These are phyloP conservation scores for Purpureocillium takamizusanense DNA, from an alignment of 2,329 filamentous ascomycete genomes.

Conservation along the genomic window DNA sequence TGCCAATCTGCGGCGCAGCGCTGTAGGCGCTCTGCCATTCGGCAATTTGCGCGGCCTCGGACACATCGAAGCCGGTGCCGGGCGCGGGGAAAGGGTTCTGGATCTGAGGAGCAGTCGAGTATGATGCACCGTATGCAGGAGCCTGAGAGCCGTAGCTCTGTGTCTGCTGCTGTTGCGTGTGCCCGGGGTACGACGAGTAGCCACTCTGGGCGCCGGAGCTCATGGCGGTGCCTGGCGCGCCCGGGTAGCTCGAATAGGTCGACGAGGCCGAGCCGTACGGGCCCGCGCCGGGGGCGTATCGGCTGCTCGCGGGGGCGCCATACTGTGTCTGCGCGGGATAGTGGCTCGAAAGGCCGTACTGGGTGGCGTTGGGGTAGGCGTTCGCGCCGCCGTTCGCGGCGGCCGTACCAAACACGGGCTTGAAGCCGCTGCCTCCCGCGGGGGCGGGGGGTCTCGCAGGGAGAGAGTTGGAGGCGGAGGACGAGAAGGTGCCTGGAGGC, in stretches of 20 bases:
- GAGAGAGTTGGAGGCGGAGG: conserved; percentile 32
- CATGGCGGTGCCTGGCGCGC: conserved; percentile 21
- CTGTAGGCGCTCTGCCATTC: conserved; percentile 92
- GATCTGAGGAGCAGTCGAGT: conserved; percentile 57
- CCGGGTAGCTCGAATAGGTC: conserved; percentile 19
- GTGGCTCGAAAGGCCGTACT: neutral
- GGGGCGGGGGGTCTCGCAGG: conserved; percentile 68
- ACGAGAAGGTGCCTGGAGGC: conserved; percentile 56
- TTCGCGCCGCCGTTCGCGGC: neutral
- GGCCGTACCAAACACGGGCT: conserved; percentile 36
- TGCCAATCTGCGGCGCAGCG: conserved; percentile 19
- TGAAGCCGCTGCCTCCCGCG: conserved; percentile 24
- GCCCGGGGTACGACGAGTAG: conserved; percentile 12
- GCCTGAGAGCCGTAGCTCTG: conserved; percentile 17
- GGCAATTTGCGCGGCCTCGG: conserved; percentile 84
- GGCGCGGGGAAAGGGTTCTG: conserved; percentile 73
- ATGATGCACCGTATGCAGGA: conserved; percentile 27
- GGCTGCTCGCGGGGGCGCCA: neutral
- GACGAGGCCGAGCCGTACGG: conserved; percentile 5
- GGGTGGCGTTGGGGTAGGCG: too few relatives aligned
- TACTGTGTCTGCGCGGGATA: neutral
- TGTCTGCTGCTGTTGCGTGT: conserved; percentile 16
- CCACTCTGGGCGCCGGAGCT: conserved; percentile 13
- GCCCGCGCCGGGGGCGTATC: too few relatives aligned
- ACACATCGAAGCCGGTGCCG: conserved; percentile 54